Base-by-base conservation (phyloP, 2,329 filamentous ascomycete genomes). In the Acrodontium crateriforme region DNA sequence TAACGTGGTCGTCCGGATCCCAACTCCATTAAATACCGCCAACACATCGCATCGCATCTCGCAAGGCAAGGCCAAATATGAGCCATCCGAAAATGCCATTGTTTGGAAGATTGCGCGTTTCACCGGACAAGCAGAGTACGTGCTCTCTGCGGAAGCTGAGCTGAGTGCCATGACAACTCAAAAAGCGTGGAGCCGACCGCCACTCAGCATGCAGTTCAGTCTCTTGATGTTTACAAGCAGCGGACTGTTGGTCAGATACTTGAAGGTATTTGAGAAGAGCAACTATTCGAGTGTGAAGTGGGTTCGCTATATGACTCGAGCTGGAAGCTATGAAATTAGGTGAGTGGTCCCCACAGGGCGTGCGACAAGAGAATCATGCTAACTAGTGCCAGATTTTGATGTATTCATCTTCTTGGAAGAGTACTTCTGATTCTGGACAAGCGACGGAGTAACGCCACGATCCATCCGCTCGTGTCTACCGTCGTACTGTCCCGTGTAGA, bases 101-200 rank as follows among this genome's bases (percentile, higher is more conserved):
- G 79, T 95, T 9, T 98, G 89, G 89, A 95, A 94, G 67, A 95
- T 98, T 42, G 79, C 85, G 9, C 72, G 89, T n/a, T 98, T 98
- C 58, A 89, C 85, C 0, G 89, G 89, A n/a, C 84, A 94, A 58
- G 87, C 78, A 58, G 89, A 98, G 57, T 98, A 78, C 40, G 87
- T 98, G 9, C 66, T 98, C 33, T 91, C 79, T 45, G 89, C 89
- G 7, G 91, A 98, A 57, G 89, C 89, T 22, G 78, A 79, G 30
- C 62, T 98, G 45, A 93, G 84, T 5, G 84, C 79, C 55, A 98
- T 94, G 85, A 98, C 91, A 25, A 92, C 92, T 47, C 85, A 95
- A 55, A 92, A 93, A 51, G 82, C 83, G 3, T 98, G 89, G 91
- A 91, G 81, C 42, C 69, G 89, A 29, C 91, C 91, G 26, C 89